A percentile compares a stretch with the other conserved stretches of the same genome.
Evolutionary conservation across 2,329 filamentous ascomycete species (phyloP).

Genomic region (Penicillium digitatum): DNA sequence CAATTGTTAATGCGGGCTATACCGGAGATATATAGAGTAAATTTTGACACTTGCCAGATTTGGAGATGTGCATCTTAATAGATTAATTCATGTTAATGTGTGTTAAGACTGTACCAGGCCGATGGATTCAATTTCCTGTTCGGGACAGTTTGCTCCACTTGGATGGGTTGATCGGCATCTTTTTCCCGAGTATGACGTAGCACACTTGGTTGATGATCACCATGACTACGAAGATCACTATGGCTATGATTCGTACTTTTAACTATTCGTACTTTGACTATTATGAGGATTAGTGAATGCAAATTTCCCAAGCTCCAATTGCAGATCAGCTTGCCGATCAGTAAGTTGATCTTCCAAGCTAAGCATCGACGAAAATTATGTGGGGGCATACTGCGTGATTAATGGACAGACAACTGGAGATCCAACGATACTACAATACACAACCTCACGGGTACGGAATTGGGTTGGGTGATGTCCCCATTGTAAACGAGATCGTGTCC

Average conservation of each 20-base stretch:
- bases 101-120: too few relatives aligned
- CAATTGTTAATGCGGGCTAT: constrained; percentile 52
- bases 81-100: too few relatives aligned
- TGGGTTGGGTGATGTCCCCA: background rate
- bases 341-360: background rate
- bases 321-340: background rate
- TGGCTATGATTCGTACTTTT: too few relatives aligned
- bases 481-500: background rate
- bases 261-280: too few relatives aligned
- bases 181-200: constrained; percentile 9
- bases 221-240: too few relatives aligned
- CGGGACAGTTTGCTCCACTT: too few relatives aligned
- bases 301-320: background rate
- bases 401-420: background rate
- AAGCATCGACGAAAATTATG: background rate
- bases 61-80: too few relatives aligned
- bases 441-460: constrained; percentile 13
- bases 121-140: background rate
- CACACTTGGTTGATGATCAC: too few relatives aligned
- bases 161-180: constrained; percentile 8
- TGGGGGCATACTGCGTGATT: background rate
- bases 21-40: too few relatives aligned
- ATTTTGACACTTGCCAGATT: too few relatives aligned
- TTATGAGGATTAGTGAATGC: too few relatives aligned
- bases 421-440: constrained; percentile 7